These are phyloP conservation scores for Ambrosiella beaveri DNA, from an alignment of 2,329 filamentous ascomycete genomes.

Conservation along the genomic window DNA sequence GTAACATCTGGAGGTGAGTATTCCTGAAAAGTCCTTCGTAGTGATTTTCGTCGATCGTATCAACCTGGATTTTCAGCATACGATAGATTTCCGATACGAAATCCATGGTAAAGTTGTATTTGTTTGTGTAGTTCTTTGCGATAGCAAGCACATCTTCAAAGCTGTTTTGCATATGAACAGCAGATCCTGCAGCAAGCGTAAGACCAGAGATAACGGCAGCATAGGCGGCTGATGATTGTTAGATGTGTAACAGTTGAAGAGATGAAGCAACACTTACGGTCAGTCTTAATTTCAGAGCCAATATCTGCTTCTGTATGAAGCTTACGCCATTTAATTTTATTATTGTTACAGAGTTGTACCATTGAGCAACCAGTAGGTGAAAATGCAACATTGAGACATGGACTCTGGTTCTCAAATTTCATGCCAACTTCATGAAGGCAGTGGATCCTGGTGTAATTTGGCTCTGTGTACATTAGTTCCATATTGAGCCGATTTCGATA, in stretches of 20 bases:
- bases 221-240: constrained; percentile 28
- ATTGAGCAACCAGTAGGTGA: constrained; percentile 44
- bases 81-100: constrained; percentile 51
- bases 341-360: constrained; percentile 40
- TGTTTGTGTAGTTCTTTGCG: constrained; percentile 32
- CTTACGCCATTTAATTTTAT: constrained; percentile 40
- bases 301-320: constrained; percentile 35
- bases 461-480: constrained; percentile 46
- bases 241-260: not conserved
- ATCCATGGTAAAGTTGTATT: constrained; percentile 35
- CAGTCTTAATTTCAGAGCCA: constrained; percentile 17
- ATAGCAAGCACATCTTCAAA: constrained; percentile 59
- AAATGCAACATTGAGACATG: constrained; percentile 41
- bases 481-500: constrained; percentile 63
- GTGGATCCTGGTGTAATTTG: constrained; percentile 46
- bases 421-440: constrained; percentile 66
- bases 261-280: not conserved
- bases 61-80: constrained; percentile 54
- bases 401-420: constrained; percentile 40
- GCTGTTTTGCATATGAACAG: constrained; percentile 29
- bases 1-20: constrained; percentile 51
- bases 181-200: constrained; percentile 32
- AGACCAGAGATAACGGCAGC: constrained; percentile 44
- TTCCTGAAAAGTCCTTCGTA: constrained; percentile 61
- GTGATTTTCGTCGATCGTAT: constrained; percentile 62